Conservation (phyloP, 2,329 filamentous ascomycete species). For the Pseudopyricularia cyperi region DNA sequence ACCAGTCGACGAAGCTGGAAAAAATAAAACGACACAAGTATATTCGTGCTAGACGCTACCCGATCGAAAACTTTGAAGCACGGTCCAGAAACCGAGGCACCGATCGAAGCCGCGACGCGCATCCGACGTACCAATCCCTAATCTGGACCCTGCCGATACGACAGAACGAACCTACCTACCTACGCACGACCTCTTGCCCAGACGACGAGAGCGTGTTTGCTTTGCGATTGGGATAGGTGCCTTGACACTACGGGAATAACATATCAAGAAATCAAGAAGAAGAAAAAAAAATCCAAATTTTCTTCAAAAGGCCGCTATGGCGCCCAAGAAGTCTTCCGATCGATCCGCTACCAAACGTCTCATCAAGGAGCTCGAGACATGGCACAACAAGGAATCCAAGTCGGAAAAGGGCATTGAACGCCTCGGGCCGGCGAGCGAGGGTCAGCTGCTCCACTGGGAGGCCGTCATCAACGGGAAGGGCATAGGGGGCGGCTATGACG, state of each 20-base stretch:
- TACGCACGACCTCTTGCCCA: too few relatives aligned
- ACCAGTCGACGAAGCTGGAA: too few relatives aligned
- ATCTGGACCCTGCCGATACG: too few relatives aligned
- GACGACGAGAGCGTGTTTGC: too few relatives aligned
- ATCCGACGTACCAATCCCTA: too few relatives aligned
- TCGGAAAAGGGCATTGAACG: conserved; percentile 43
- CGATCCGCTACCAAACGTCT: conserved; percentile 42
- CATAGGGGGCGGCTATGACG: conserved; percentile 42
- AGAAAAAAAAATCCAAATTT: not conserved
- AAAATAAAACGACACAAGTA: too few relatives aligned
- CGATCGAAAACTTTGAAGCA: too few relatives aligned
- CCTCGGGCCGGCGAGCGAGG: conserved; percentile 39
- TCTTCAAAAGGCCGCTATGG: conserved; percentile 2
- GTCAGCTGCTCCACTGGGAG: conserved; percentile 45
- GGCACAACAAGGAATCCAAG: conserved; percentile 29
- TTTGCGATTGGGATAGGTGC: not conserved
- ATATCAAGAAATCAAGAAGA: not conserved
- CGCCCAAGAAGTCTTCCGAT: conserved; percentile 10
- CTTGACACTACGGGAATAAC: too few relatives aligned
- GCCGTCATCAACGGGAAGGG: conserved; percentile 47
- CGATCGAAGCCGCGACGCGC: too few relatives aligned
- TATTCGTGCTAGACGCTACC: too few relatives aligned
- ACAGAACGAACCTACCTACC: too few relatives aligned
- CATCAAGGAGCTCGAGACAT: conserved; percentile 42
- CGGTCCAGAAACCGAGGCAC: too few relatives aligned